phyloP scores from a whole-genome alignment of 768 basidiomycete genomes.

The Antrodiella citrinella region DNA sequence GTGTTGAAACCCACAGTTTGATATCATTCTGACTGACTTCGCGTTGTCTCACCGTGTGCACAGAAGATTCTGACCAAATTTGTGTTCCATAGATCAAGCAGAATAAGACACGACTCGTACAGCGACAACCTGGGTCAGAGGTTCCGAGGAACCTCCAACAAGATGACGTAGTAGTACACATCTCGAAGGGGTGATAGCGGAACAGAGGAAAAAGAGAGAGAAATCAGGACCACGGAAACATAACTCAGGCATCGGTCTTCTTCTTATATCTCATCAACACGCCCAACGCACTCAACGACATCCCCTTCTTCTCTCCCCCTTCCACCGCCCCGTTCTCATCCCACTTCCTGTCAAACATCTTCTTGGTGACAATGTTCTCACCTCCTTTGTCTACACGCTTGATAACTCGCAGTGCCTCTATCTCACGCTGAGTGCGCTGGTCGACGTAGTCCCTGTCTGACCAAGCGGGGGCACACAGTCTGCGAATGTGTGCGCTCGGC shows the following conservation, averaged over 20 bases:
- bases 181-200: too few species aligned
- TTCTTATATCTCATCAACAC: not conserved
- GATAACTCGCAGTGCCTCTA: conserved; percentile 4
- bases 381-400: conserved; percentile 2
- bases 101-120: too few species aligned
- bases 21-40: too few species aligned
- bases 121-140: too few species aligned
- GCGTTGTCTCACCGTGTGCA: too few species aligned
- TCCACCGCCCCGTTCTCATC: not conserved
- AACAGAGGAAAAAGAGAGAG: too few species aligned
- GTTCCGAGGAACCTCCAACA: too few species aligned
- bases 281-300: not conserved
- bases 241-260: not conserved
- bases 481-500: not conserved
- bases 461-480: conserved; percentile 2
- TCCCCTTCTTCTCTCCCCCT: not conserved
- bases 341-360: conserved; percentile 3
- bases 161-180: too few species aligned
- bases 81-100: too few species aligned
- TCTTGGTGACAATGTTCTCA: conserved; percentile 1
- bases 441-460: not conserved
- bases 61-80: too few species aligned
- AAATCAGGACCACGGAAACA: too few species aligned
- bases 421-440: conserved; percentile 1
- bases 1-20: too few species aligned